Percentiles rank a stretch among this genome's conserved stretches.
Conservation (phyloP, 345 rosid species). For the Triadica sebifera region DNA sequence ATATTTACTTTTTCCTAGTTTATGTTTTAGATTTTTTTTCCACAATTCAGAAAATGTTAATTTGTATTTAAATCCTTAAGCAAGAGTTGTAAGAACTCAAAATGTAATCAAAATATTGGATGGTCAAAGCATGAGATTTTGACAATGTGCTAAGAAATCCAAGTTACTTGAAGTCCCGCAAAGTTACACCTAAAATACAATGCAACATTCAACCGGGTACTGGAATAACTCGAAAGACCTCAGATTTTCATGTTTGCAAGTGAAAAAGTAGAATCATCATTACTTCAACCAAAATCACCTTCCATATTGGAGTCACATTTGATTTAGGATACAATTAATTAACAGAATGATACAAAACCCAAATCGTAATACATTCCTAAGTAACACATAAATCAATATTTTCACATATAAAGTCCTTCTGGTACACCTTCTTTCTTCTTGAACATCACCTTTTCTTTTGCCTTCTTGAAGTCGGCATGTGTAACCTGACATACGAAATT, state of each 20-base stretch:
- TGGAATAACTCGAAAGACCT: no score
- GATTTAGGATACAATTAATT: background rate
- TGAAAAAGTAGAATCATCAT: background rate
- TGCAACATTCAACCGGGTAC: no score
- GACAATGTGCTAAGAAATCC: no score
- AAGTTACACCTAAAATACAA: no score
- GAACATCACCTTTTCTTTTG: conserved; percentile 97
- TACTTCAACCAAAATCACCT: background rate
- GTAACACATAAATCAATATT: background rate
- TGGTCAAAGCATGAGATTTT: no score
- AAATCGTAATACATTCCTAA: background rate
- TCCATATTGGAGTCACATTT: background rate
- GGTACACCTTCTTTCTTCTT: conserved; percentile 99
- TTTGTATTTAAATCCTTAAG: no score
- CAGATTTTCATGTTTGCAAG: background rate
- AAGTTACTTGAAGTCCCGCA: no score
- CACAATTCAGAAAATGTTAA: no score
- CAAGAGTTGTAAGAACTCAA: no score
- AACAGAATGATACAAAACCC: background rate
- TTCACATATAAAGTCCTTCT: conserved; percentile 93
- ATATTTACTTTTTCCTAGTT: no score
- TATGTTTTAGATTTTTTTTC: no score
- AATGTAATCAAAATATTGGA: no score
- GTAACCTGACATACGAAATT: conserved; percentile 55
- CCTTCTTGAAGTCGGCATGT: conserved; percentile 86